A percentile compares a stretch with the other conserved stretches of the same genome.
phyloP scores from a whole-genome alignment of 1,284 basidiomycete genomes.

The Golubevia pallescens region DNA sequence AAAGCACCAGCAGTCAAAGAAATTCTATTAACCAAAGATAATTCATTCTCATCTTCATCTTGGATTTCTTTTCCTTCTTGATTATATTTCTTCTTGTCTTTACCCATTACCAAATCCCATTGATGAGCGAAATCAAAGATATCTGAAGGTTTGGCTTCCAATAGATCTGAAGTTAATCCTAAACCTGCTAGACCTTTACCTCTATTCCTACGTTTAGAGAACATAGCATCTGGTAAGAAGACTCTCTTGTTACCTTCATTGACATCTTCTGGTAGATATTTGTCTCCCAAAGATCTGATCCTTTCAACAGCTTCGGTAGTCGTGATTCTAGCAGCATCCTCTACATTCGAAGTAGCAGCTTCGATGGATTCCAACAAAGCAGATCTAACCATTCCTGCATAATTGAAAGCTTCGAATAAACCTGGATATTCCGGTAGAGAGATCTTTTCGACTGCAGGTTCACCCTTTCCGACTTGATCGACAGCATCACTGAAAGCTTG shows the following conservation, averaged over 20 bases:
- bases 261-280: constrained; percentile 73
- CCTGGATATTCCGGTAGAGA: constrained; percentile 81
- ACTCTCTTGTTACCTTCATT: constrained; percentile 68
- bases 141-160: constrained; percentile 71
- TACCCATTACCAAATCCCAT: constrained; percentile 58
- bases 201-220: constrained; percentile 64
- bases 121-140: constrained; percentile 83
- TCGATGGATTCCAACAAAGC: constrained; percentile 83
- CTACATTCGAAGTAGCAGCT: constrained; percentile 78
- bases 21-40: constrained; percentile 25
- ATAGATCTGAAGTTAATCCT: constrained; percentile 39
- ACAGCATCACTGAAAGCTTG: constrained; percentile 73
- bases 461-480: constrained; percentile 78
- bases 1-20: constrained; percentile 72
- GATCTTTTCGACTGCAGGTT: constrained; percentile 65
- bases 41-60: constrained; percentile 59
- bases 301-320: constrained; percentile 78
- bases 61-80: constrained; percentile 69
- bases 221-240: constrained; percentile 97
- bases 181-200: constrained; percentile 30
- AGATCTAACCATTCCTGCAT: constrained; percentile 81
- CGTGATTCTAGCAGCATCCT: constrained; percentile 79
- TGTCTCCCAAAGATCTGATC: constrained; percentile 73
- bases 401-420: constrained; percentile 83
- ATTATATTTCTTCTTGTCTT: constrained; percentile 33